phyloP scores from a whole-genome alignment of 2,329 filamentous ascomycete species.

The Ophiostoma perfectum region DNA sequence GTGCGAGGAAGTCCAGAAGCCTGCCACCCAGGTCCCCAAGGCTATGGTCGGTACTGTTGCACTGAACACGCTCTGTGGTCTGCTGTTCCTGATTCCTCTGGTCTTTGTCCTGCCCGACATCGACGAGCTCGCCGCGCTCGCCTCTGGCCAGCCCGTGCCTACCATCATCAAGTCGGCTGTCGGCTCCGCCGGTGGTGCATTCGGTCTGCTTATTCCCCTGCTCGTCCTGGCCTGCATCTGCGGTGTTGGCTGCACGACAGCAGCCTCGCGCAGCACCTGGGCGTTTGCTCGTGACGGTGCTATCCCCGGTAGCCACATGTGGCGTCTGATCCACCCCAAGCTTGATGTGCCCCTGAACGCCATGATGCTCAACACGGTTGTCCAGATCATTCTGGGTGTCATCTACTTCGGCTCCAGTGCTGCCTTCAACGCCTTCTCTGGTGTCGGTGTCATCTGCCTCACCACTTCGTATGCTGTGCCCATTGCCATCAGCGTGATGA shows the following conservation, averaged over 20 bases:
- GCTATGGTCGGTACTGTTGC: constrained; percentile 12
- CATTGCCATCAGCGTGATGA: constrained; percentile 14
- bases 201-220: constrained; percentile 7
- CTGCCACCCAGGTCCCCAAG: constrained; percentile 16
- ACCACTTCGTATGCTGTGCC: constrained; percentile 12
- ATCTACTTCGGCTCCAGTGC: constrained; percentile 17
- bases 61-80: constrained; percentile 6
- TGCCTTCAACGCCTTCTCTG: constrained; percentile 10
- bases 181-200: constrained; percentile 4
- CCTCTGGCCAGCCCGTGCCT: constrained; percentile 7
- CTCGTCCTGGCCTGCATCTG: constrained; percentile 14
- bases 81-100: constrained; percentile 13
- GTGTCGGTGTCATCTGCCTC: constrained; percentile 15
- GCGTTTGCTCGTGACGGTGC: constrained; percentile 11
- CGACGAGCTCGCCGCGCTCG: constrained; percentile 8
- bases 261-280: constrained; percentile 13
- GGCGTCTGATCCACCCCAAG: constrained; percentile 10
- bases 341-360: constrained; percentile 13
- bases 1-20: constrained; percentile 15
- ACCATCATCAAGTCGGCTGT: constrained; percentile 12
- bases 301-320: constrained; percentile 12
- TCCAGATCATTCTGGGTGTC: constrained; percentile 14
- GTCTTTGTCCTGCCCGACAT: constrained; percentile 10
- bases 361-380: constrained; percentile 8
- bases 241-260: constrained; percentile 11